Conservation (phyloP, 2,329 filamentous ascomycete genomes). For the Aurifilum marmelostoma region DNA sequence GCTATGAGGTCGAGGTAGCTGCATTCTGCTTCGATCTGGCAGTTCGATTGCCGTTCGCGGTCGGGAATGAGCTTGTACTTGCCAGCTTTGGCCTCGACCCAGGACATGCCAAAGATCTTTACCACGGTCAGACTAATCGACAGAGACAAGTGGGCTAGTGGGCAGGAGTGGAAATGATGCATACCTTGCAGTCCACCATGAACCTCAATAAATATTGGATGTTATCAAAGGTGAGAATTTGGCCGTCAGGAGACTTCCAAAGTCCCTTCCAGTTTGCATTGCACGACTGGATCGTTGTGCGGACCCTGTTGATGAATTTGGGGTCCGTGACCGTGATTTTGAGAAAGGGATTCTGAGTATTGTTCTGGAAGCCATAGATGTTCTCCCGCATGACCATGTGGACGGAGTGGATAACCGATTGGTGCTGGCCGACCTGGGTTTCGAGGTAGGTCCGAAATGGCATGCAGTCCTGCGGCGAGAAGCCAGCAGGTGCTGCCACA, state of each 20-base stretch:
- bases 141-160: no score
- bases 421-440: slow-evolving; percentile 71
- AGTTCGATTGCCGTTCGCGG: slow-evolving; percentile 79
- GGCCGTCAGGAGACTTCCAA: slow-evolving; percentile 72
- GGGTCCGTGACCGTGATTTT: slow-evolving; percentile 93
- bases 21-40: slow-evolving; percentile 91
- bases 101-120: slow-evolving; percentile 91
- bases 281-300: slow-evolving; percentile 73
- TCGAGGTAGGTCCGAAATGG: slow-evolving; percentile 82
- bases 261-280: slow-evolving; percentile 87
- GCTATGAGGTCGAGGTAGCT: slow-evolving; percentile 83
- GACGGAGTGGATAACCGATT: slow-evolving; percentile 77
- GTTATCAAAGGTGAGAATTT: slow-evolving; percentile 90
- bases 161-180: no score
- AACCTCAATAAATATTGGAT: slow-evolving; percentile 94
- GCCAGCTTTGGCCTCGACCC: slow-evolving; percentile 82
- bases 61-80: slow-evolving; percentile 73
- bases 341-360: slow-evolving; percentile 86
- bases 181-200: slow-evolving; percentile 95
- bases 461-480: slow-evolving; percentile 76
- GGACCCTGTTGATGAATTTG: slow-evolving; percentile 77
- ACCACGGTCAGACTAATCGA: slow-evolving; percentile 5
- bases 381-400: slow-evolving; percentile 84
- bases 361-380: slow-evolving; percentile 92
- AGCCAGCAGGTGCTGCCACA: slow-evolving; percentile 82